phyloP scores from a whole-genome alignment of 1,284 basidiomycete species.

The Tetrapyrgos nigripes region DNA sequence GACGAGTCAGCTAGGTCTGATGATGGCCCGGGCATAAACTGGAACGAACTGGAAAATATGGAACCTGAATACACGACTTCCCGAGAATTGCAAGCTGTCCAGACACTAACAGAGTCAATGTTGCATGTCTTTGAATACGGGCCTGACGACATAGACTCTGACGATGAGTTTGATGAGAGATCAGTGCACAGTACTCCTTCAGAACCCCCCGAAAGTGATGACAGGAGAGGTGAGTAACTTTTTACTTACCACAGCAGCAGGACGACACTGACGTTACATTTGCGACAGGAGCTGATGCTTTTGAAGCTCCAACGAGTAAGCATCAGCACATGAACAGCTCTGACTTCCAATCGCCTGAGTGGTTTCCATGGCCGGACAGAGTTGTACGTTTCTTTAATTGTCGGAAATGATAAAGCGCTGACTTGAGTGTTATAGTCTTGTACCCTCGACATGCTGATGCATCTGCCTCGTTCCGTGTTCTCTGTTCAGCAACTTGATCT shows the following conservation, averaged over 20 bases:
- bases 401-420: not conserved
- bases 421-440: conserved; percentile 29
- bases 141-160: conserved; percentile 5
- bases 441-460: conserved; percentile 40
- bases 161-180: not conserved
- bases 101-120: not conserved
- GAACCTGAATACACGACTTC: not conserved
- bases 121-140: not conserved
- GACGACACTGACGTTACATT: not conserved
- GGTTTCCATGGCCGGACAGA: conserved; percentile 11
- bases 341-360: not conserved
- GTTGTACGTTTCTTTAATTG: not conserved
- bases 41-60: not conserved
- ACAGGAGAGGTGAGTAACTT: too few species aligned
- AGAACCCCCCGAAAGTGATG: not conserved
- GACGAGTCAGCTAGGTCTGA: not conserved
- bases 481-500: conserved; percentile 38
- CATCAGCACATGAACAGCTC: not conserved
- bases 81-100: not conserved
- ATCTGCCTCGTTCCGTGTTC: conserved; percentile 41
- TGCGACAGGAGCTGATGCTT: not conserved
- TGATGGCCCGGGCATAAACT: not conserved
- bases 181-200: not conserved
- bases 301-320: not conserved
- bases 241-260: not conserved